phyloP scores from a whole-genome alignment of 495 filamentous ascomycete species.

The Aspergillus homomorphus region DNA sequence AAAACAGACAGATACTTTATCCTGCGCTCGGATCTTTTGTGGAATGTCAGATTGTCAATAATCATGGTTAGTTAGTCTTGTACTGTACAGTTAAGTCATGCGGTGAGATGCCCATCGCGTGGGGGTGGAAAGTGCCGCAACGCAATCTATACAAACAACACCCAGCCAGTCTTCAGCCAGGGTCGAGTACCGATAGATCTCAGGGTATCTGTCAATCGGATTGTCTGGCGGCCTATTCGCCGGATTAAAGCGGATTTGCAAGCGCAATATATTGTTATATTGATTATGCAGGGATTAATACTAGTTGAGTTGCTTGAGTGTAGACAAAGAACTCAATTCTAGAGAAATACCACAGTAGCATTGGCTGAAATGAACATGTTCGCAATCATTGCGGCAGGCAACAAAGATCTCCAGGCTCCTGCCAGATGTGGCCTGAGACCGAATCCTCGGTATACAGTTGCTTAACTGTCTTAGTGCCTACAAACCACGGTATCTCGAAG shows the following conservation, averaged over 20 bases:
- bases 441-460: not conserved
- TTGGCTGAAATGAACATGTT: not conserved
- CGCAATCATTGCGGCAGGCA: not conserved
- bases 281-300: not conserved
- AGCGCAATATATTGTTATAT: not conserved
- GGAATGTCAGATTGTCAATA: not conserved
- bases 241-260: not conserved
- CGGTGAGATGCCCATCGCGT: no score
- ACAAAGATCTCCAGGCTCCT: slow-evolving; percentile 6
- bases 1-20: not conserved
- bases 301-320: no score
- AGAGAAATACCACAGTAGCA: no score
- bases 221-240: not conserved
- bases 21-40: not conserved
- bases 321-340: no score
- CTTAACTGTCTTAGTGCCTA: not conserved
- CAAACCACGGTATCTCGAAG: not conserved
- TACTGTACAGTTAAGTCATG: no score
- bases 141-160: no score
- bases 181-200: no score
- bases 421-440: not conserved
- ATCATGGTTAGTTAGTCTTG: no score
- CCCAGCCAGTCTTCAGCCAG: no score
- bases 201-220: not conserved
- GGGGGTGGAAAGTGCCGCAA: no score